Evolutionary conservation across 495 filamentous ascomycete species (phyloP).

Genomic region (Hypoxylon subgilvum): DNA sequence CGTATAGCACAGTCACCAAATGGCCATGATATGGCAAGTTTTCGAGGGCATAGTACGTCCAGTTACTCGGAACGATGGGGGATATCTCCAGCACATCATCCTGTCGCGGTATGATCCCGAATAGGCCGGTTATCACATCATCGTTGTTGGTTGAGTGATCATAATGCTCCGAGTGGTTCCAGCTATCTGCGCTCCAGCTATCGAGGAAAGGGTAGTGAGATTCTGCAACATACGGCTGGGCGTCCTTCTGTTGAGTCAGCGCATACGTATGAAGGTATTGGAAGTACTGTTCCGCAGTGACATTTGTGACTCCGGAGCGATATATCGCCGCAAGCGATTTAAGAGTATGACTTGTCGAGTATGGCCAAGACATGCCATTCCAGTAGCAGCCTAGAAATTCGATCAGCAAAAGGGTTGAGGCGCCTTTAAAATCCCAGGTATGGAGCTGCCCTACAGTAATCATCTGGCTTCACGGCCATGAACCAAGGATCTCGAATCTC

Average conservation of each 20-base stretch:
- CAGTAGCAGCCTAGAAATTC: conserved; percentile 44
- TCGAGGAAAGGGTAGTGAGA: conserved; percentile 51
- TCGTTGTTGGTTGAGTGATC: conserved; percentile 55
- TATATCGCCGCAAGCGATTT: conserved; percentile 47
- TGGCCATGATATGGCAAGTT: conserved; percentile 54
- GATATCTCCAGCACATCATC: conserved; percentile 46
- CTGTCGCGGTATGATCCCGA: conserved; percentile 49
- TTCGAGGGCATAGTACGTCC: conserved; percentile 55
- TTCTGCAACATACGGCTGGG: conserved; percentile 52
- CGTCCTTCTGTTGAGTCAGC: conserved; percentile 51
- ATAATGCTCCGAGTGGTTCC: conserved; percentile 55
- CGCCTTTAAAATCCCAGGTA: background rate
- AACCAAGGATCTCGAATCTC: conserved; percentile 52
- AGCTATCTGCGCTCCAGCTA: conserved; percentile 48
- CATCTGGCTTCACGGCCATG: conserved; percentile 43
- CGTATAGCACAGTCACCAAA: conserved; percentile 50
- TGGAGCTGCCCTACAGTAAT: conserved; percentile 41
- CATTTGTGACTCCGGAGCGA: conserved; percentile 38
- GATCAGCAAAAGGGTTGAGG: conserved; percentile 8
- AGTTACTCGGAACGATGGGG: conserved; percentile 50
- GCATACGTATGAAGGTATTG: conserved; percentile 50
- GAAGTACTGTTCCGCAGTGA: conserved; percentile 44
- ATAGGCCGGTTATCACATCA: conserved; percentile 54
- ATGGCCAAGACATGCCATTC: conserved; percentile 58
- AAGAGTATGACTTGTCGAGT: conserved; percentile 47